Evolutionary conservation across 371 early-diverging fungal genomes (phyloP), one percentile per base, ranked within the genome.

Genomic region (Actinomortierella ambigua): DNA sequence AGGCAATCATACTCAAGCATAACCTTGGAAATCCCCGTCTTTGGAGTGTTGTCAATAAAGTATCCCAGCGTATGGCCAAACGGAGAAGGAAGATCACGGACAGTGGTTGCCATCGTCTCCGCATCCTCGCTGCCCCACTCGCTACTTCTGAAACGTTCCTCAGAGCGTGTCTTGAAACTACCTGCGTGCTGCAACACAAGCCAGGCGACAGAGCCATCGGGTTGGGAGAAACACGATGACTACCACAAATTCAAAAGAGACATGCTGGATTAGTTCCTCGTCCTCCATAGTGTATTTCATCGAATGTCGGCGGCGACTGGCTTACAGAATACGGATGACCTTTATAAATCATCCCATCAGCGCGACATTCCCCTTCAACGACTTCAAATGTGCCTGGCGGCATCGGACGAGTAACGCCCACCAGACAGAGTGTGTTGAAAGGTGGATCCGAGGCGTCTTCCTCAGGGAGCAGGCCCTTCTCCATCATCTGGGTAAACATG

Each of bases 21-120:
- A n/a, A 66, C 67, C 18, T 66, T 66, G 9, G 67, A 61, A 18
- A 66, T 57, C 26, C 9, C 8, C 9, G 60, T 61, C 39, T 57
- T 56, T 9, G 51, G 57, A 9, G 67, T 57, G 18, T 39, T 46
- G 26, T 66, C 57, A 34, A 34, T 34, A 6, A 34, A 34, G 4
- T 6, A 34, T 34, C 34, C 34, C 34, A 34, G 4, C 4, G 34
- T 34, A 11, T 11, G 4, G 11, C 34, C 34, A 34, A 34, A 11
- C 4, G 34, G 34, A 34, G 34, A 34, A 34, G 34, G 34, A 6
- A 34, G 11, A 11, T 34, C 11, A 34, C 34, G 34, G 34, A 34
- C 11, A 34, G 4, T 11, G 11, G 4, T 34, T 34, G 34, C 34
- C 34, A 34, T 34, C 34, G 34, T 34, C 11, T 34, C 7, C 34